Evolutionary conservation across 345 rosid genomes (phyloP).

Genomic region (Excoecaria cochinchinensis): DNA sequence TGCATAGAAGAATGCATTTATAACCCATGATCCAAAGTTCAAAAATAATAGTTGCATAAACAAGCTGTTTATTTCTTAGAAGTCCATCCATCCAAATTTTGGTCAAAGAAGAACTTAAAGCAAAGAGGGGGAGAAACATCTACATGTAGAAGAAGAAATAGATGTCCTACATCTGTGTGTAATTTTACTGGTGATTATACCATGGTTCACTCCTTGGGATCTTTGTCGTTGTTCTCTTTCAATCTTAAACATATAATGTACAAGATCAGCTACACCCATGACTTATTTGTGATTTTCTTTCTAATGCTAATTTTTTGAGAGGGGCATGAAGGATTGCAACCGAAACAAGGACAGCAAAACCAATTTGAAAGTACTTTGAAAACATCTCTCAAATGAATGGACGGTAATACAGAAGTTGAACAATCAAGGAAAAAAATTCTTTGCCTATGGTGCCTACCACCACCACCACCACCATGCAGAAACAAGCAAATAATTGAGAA

Average conservation of each 20-base stretch:
- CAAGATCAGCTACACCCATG: not conserved
- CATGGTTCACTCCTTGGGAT: too few species aligned
- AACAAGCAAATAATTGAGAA: not conserved
- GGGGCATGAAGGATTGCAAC: not conserved
- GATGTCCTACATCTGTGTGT: too few species aligned
- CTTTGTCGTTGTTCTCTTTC: not conserved
- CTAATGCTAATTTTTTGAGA: not conserved
- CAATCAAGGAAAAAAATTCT: not conserved
- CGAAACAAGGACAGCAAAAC: not conserved
- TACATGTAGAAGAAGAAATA: too few species aligned
- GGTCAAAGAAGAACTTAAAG: too few species aligned
- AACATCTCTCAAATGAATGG: not conserved
- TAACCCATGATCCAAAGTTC: not conserved
- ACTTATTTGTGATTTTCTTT: not conserved
- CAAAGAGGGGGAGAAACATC: too few species aligned
- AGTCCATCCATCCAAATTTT: not conserved
- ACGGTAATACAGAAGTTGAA: not conserved
- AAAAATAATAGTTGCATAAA: not conserved
- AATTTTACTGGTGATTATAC: too few species aligned
- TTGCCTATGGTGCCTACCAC: not conserved
- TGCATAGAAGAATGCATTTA: not conserved
- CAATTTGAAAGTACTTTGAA: not conserved
- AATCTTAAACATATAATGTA: not conserved
- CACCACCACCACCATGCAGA: not conserved
- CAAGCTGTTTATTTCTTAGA: not conserved